phyloP scores from a whole-genome alignment of 257 asterid genomes.

The Verbascum thapsus region DNA sequence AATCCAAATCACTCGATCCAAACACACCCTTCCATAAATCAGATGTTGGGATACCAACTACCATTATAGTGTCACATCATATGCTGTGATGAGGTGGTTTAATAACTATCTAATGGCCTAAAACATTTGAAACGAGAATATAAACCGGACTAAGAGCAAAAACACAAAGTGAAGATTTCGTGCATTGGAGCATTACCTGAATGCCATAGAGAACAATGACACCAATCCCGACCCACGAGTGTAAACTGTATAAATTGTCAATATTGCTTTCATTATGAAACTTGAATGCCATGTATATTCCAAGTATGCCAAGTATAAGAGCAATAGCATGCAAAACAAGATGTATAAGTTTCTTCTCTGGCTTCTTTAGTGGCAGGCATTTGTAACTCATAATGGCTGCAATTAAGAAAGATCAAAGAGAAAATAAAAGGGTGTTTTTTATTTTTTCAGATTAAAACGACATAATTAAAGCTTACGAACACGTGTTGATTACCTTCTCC shows the following conservation, averaged over 20 bases:
- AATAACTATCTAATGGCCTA: too few species aligned
- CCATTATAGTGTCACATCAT: too few species aligned
- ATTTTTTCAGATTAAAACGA: background rate
- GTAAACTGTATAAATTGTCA: constrained; percentile 89
- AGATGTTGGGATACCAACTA: too few species aligned
- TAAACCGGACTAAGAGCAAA: too few species aligned
- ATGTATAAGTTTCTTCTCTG: constrained; percentile 79
- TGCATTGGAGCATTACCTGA: too few species aligned
- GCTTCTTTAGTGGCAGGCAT: constrained; percentile 72
- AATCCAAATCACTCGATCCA: too few species aligned
- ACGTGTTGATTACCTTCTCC: constrained; percentile 71
- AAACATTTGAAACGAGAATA: too few species aligned
- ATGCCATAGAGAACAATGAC: constrained; percentile 77
- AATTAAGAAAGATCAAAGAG: constrained; percentile 13
- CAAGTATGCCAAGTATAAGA: constrained; percentile 80
- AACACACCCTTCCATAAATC: too few species aligned
- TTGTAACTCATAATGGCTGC: constrained; percentile 94
- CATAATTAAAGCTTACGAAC: constrained; percentile 11
- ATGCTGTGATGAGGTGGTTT: too few species aligned
- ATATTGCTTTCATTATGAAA: constrained; percentile 82
- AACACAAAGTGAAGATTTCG: too few species aligned
- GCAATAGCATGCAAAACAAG: constrained; percentile 76
- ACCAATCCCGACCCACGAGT: constrained; percentile 95
- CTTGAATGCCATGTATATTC: constrained; percentile 85
- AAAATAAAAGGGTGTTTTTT: background rate